A percentile compares a stretch with the other conserved stretches of the same genome.
Conservation (phyloP, 768 basidiomycete genomes). For the Omphalotus guepiniiformis region DNA sequence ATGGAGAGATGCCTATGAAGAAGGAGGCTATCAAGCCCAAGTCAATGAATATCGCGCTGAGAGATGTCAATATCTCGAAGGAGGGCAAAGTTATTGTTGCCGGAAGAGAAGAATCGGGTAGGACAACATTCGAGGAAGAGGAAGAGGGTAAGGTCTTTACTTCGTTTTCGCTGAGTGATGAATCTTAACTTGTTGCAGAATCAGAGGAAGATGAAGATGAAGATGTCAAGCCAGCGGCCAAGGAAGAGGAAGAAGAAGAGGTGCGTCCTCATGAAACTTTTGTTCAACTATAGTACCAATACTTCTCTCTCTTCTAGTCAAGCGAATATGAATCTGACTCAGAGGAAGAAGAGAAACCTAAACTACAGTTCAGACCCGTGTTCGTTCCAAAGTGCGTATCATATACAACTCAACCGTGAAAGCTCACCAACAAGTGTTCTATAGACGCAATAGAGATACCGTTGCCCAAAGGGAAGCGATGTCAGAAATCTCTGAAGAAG, state of each 20-base stretch:
- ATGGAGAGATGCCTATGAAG: conserved; percentile 37
- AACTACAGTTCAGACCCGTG: conserved; percentile 82
- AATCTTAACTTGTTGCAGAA: conserved; percentile 16
- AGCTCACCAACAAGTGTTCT: conserved; percentile 1
- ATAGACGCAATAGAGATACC: conserved; percentile 72
- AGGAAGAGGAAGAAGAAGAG: conserved; percentile 35
- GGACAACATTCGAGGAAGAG: conserved; percentile 60
- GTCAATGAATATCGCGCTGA: conserved; percentile 69
- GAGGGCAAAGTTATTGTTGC: conserved; percentile 80
- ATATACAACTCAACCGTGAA: not conserved
- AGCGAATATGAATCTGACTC: conserved; percentile 85
- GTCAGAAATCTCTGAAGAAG: conserved; percentile 73
- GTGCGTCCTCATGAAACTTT: conserved; percentile 21
- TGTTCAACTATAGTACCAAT: no score
- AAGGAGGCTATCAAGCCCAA: conserved; percentile 34
- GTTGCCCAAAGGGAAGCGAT: conserved; percentile 65
- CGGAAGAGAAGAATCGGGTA: conserved; percentile 73
- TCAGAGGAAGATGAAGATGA: conserved; percentile 44
- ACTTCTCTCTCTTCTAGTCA: conserved; percentile 43
- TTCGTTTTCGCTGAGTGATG: conserved; percentile 10
- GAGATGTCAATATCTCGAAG: conserved; percentile 75
- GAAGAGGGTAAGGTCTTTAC: conserved; percentile 25
- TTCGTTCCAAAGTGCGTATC: conserved; percentile 87
- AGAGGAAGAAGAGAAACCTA: conserved; percentile 70
- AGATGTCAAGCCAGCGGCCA: conserved; percentile 38